A percentile compares a stretch with the other conserved stretches of the same genome.
These are phyloP conservation scores for Aegilops speltoides DNA, from an alignment of 176 grass and related monocot species.

Conservation along the genomic window DNA sequence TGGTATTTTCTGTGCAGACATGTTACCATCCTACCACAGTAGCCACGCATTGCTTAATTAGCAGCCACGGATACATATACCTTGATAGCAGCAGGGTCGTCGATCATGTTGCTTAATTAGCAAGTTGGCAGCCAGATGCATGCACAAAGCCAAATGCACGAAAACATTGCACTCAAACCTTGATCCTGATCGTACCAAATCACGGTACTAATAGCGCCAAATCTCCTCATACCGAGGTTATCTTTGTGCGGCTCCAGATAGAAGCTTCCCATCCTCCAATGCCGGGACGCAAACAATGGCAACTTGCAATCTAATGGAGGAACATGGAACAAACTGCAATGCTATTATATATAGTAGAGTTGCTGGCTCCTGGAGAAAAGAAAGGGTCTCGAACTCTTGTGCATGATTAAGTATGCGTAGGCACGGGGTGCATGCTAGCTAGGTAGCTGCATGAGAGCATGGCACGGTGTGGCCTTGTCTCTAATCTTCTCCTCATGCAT, in stretches of 20 bases:
- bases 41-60: not conserved
- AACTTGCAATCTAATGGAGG: slow-evolving; percentile 19
- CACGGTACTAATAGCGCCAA: not conserved
- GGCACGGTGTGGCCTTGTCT: not conserved
- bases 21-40: not conserved
- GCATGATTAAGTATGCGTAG: not conserved
- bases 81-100: not conserved
- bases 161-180: not conserved
- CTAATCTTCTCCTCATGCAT: not conserved
- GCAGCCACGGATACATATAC: not conserved
- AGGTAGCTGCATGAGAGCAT: not conserved
- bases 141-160: slow-evolving; percentile 1
- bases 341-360: not conserved
- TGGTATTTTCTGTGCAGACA: not conserved
- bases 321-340: not conserved
- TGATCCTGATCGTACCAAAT: not conserved
- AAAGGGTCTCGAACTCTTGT: slow-evolving; percentile 1
- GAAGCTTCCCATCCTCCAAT: slow-evolving; percentile 38
- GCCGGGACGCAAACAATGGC: slow-evolving; percentile 12
- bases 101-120: not conserved
- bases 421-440: not conserved
- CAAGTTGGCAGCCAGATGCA: not conserved
- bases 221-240: slow-evolving; percentile 31
- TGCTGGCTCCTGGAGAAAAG: slow-evolving; percentile 11
- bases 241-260: slow-evolving; percentile 37